Conservation (phyloP, 306 rosid species). For the Herpetospermum pedunculosum region DNA sequence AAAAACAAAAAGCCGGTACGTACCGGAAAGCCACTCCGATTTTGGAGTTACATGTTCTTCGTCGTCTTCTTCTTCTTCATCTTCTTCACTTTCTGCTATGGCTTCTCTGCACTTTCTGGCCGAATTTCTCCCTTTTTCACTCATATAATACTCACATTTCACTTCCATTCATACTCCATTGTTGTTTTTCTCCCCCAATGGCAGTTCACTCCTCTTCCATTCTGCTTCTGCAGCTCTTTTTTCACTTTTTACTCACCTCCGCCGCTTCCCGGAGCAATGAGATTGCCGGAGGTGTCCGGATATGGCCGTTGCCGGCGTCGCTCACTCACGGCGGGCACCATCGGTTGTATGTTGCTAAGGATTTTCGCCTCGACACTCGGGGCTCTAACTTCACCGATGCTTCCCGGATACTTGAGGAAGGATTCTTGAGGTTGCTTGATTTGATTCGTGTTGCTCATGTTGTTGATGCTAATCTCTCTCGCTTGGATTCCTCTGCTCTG, state of each 20-base stretch:
- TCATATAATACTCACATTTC: background rate
- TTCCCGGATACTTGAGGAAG: conserved; percentile 22
- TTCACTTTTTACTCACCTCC: background rate
- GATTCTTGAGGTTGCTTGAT: conserved; percentile 19
- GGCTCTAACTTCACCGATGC: conserved; percentile 19
- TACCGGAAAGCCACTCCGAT: background rate
- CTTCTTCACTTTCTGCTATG: background rate
- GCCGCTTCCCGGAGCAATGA: background rate
- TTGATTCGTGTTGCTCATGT: conserved; percentile 9
- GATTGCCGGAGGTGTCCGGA: background rate
- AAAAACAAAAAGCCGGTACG: background rate
- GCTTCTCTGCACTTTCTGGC: background rate
- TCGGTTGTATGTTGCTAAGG: conserved; percentile 6
- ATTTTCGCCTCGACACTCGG: conserved; percentile 17
- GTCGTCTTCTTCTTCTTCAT: background rate
- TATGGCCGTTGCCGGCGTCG: conserved; percentile 29
- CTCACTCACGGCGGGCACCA: conserved; percentile 5
- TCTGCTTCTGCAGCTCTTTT: background rate
- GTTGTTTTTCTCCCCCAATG: background rate
- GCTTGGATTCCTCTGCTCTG: background rate
- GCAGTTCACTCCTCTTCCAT: background rate
- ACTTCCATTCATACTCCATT: background rate
- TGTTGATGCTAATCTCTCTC: conserved; percentile 10
- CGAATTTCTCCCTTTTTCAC: background rate
- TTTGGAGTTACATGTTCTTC: background rate